Evolutionary conservation across 78 protist species (phyloP).

Genomic region (Cyanophora paradoxa): DNA sequence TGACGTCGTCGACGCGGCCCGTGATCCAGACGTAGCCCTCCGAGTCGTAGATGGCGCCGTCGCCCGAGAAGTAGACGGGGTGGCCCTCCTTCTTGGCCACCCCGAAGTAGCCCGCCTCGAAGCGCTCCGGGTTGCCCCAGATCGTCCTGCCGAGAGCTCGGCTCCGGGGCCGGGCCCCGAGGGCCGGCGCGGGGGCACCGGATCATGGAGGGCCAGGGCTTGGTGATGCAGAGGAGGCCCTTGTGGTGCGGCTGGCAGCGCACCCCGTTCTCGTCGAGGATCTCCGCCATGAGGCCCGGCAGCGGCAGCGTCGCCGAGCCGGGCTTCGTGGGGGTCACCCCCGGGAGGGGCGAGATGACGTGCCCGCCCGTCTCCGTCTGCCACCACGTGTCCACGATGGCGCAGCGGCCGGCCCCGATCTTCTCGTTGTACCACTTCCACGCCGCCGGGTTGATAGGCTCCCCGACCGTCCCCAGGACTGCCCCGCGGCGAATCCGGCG

Average conservation of each 20-base stretch:
- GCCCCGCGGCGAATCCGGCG: too few species aligned
- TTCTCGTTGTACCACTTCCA: constrained; percentile 81
- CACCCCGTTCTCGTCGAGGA: constrained; percentile 56
- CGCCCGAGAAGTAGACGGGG: too few species aligned
- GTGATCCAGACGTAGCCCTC: constrained; percentile 69
- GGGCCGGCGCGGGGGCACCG: background rate
- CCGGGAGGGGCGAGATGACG: constrained; percentile 82
- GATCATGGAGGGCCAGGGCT: constrained; percentile 80
- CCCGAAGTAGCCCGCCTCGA: constrained; percentile 13
- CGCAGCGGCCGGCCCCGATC: constrained; percentile 63
- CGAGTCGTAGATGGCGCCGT: too few species aligned
- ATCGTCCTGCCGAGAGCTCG: background rate
- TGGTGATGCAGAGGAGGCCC: constrained; percentile 42
- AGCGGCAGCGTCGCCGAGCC: constrained; percentile 85
- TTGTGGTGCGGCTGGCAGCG: constrained; percentile 23
- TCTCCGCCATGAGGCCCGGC: constrained; percentile 71
- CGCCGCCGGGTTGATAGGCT: constrained; percentile 82
- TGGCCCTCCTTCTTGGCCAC: too few species aligned
- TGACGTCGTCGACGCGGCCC: constrained; percentile 63
- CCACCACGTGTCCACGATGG: constrained; percentile 94
- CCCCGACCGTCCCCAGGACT: too few species aligned
- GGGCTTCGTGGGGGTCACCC: constrained; percentile 69
- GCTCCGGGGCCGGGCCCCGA: background rate
- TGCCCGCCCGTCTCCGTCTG: constrained; percentile 95
- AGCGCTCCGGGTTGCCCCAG: constrained; percentile 7